These are phyloP conservation scores for Trichoderma parareesei DNA, from an alignment of 495 filamentous ascomycete species.

Conservation along the genomic window DNA sequence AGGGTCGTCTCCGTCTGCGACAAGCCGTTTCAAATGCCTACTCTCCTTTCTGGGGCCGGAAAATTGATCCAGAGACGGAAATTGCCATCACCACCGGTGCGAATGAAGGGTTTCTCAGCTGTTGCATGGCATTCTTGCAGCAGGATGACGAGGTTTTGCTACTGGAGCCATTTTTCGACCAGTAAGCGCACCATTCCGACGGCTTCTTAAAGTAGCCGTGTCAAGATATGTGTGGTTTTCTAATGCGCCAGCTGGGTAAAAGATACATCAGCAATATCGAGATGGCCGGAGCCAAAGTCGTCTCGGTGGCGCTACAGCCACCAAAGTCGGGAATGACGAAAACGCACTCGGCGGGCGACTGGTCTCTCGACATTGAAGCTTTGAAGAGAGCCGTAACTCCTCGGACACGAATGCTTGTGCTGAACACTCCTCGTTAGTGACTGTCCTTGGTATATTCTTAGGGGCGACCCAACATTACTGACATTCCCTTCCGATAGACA, in stretches of 20 bases:
- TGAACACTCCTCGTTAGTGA: slow-evolving; percentile 54
- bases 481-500: slow-evolving; percentile 45
- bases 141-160: slow-evolving; percentile 91
- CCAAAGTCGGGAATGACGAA: slow-evolving; percentile 72
- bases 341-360: slow-evolving; percentile 77
- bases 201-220: neutral
- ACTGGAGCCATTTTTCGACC: slow-evolving; percentile 98
- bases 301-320: slow-evolving; percentile 90
- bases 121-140: slow-evolving; percentile 97
- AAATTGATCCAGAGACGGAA: slow-evolving; percentile 79
- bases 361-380: slow-evolving; percentile 78
- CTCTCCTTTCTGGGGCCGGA: slow-evolving; percentile 71
- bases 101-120: slow-evolving; percentile 91
- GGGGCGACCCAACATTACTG: no score
- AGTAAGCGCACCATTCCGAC: slow-evolving; percentile 44
- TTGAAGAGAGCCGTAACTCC: slow-evolving; percentile 77
- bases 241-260: no score
- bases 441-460: neutral
- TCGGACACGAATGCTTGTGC: slow-evolving; percentile 89
- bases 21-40: slow-evolving; percentile 88
- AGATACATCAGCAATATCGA: slow-evolving; percentile 92
- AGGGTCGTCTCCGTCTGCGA: slow-evolving; percentile 80
- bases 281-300: slow-evolving; percentile 90
- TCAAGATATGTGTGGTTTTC: neutral
- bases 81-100: slow-evolving; percentile 95